phyloP scores from a whole-genome alignment of 352 stramenopile species.

The Globisporangium middletonii region DNA sequence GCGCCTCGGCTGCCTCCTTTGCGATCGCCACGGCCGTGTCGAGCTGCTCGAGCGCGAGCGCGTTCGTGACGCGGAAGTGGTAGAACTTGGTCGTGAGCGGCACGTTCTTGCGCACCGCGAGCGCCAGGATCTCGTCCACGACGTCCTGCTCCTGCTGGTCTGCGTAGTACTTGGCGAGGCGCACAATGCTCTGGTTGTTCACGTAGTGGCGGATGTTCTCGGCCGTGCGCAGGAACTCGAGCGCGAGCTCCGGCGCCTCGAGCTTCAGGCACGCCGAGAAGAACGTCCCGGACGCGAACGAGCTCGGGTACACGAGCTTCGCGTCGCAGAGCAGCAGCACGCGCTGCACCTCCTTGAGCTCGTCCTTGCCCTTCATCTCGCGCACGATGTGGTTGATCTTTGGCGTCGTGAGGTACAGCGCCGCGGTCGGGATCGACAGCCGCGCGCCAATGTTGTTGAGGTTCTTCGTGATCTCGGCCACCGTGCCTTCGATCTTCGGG shows the following conservation, averaged over 20 bases:
- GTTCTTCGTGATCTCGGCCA: constrained; percentile 60
- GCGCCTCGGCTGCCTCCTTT: constrained; percentile 48
- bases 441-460: constrained; percentile 67
- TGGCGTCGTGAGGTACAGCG: constrained; percentile 73
- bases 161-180: constrained; percentile 61
- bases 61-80: constrained; percentile 64
- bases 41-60: constrained; percentile 51
- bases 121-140: constrained; percentile 51
- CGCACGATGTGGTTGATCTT: constrained; percentile 83
- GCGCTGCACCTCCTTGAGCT: constrained; percentile 62
- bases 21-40: constrained; percentile 58
- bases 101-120: constrained; percentile 48
- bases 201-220: constrained; percentile 75
- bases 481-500: constrained; percentile 68
- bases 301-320: constrained; percentile 71
- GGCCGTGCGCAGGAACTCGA: constrained; percentile 63
- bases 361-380: constrained; percentile 70
- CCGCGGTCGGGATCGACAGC: constrained; percentile 69
- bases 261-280: constrained; percentile 60
- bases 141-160: constrained; percentile 41
- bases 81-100: constrained; percentile 63
- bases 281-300: constrained; percentile 59
- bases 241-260: constrained; percentile 44
- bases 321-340: constrained; percentile 70
- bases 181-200: constrained; percentile 72